Percentiles rank a stretch among this genome's conserved stretches.
Conservation (phyloP, 2,329 filamentous ascomycete genomes). For the Lasiodiplodia citricola region DNA sequence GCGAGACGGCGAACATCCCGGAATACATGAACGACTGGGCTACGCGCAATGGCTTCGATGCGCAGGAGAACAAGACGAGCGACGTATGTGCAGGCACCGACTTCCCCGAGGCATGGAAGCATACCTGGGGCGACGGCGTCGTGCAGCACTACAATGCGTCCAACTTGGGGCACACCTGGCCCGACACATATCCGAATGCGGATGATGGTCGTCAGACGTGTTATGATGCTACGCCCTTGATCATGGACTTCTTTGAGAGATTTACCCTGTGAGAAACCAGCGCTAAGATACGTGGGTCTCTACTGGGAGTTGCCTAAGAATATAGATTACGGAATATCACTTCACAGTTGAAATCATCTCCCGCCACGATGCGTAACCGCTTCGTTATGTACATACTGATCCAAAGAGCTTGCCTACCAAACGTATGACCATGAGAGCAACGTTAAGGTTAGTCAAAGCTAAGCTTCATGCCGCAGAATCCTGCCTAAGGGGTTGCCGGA, state of each 20-base stretch:
- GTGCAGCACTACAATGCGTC: conserved; percentile 46
- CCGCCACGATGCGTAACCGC: too few relatives aligned
- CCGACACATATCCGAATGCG: conserved; percentile 38
- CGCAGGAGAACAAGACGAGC: conserved; percentile 35
- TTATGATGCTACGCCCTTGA: conserved; percentile 38
- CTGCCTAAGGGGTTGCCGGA: too few relatives aligned
- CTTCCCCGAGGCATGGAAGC: conserved; percentile 36
- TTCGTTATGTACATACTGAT: too few relatives aligned
- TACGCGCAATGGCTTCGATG: conserved; percentile 39
- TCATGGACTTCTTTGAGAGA: conserved; percentile 38
- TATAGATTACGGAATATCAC: too few relatives aligned
- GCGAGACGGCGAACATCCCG: conserved; percentile 31
- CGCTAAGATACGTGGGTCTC: too few relatives aligned
- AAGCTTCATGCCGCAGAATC: too few relatives aligned
- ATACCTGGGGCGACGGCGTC: conserved; percentile 39
- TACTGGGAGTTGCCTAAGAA: too few relatives aligned
- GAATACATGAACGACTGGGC: conserved; percentile 48
- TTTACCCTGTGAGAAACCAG: neutral
- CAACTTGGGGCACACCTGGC: conserved; percentile 50
- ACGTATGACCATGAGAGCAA: too few relatives aligned
- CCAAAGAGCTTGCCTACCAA: too few relatives aligned
- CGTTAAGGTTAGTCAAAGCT: too few relatives aligned
- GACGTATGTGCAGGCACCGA: conserved; percentile 36
- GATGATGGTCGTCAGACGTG: conserved; percentile 37
- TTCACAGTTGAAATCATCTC: too few relatives aligned